Evolutionary conservation across 116 monocot species (phyloP).

Genomic region (Papilionanthe hybrid): DNA sequence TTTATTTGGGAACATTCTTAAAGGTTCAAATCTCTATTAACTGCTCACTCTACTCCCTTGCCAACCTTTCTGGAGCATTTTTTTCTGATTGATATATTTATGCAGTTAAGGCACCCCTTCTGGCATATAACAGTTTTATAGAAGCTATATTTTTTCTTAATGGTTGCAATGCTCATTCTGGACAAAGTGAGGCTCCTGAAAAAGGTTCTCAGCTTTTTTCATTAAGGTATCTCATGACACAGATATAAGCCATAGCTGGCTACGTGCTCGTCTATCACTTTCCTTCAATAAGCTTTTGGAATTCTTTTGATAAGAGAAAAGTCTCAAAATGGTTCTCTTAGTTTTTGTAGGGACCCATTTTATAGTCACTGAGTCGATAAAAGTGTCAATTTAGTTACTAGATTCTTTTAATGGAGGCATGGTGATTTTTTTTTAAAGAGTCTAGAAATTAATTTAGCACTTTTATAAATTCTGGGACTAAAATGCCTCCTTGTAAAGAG

Average conservation of each 20-base stretch:
- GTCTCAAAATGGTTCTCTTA: too few relatives aligned
- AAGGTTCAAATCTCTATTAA: conserved; percentile 40
- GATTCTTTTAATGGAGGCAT: too few relatives aligned
- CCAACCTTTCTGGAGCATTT: neutral
- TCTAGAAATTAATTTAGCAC: too few relatives aligned
- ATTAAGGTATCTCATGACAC: conserved; percentile 41
- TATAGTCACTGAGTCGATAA: too few relatives aligned
- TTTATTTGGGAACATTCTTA: conserved; percentile 82
- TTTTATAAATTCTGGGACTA: too few relatives aligned
- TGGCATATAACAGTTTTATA: conserved; percentile 98
- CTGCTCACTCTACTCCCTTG: neutral
- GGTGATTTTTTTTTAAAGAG: too few relatives aligned
- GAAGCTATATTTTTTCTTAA: conserved; percentile 94
- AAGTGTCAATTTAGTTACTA: too few relatives aligned
- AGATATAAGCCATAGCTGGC: conserved; percentile 5
- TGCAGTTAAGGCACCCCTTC: conserved; percentile 94
- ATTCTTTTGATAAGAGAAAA: too few relatives aligned
- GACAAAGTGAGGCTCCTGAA: conserved; percentile 41
- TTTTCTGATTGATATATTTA: conserved; percentile 20
- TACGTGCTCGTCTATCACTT: neutral
- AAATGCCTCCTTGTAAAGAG: too few relatives aligned
- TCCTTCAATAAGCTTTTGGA: neutral
- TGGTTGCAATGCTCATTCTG: conserved; percentile 57
- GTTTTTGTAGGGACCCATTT: too few relatives aligned
- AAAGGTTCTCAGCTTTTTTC: conserved; percentile 50